Base-by-base conservation (phyloP, 768 basidiomycete species). In the Gelatoporia subvermispora region DNA sequence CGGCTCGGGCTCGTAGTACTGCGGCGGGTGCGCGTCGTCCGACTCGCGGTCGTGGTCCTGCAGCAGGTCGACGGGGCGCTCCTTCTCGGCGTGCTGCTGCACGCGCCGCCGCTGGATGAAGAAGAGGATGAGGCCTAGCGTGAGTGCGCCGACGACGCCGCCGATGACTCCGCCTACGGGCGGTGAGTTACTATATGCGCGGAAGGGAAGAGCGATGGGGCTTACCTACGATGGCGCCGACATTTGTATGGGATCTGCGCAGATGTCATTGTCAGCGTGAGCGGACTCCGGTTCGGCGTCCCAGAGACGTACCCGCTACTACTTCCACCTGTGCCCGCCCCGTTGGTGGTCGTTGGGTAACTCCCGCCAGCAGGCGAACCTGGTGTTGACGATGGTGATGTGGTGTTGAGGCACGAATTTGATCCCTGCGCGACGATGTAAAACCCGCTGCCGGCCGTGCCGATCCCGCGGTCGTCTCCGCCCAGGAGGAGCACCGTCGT, bases 1-100 rank as follows among this genome's bases (percentile, higher is more conserved):
- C 2, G 88, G 88, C 53, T 89, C 84, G 0, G 88, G 87, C 25
- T 74, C 76, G 60, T 87, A 84, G 64, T 80, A 86, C 48, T 87
- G 76, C 3, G 85, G 85, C 8, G 82, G 76, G 35, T 81, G 77
- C 41, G 73, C 73, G 47, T 60, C 53, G 51, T 61, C 55, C 45
- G 60, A 53, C 1, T 67, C 65, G 11, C 71, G 69, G 31, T 71
- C 75, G 40, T 73, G 65, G 17, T 67, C 70, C 1, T 81, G 72
- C 20, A 88, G 69, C n/a, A 90, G 75, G 61, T 88, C 79, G 35
- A 86, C 74, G 0, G 82, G 80, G 2, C 77, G 77, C 56, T 83
- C 77, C 54, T 81, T 84, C 31, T 65, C 60, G 18, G 65, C 54
- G 24, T 66, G 60, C 39, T 65, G 62, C 11, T 62, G 48, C 4